These are phyloP conservation scores for Bassia scoparia DNA, from an alignment of 148 eudicot species.

Conservation along the genomic window DNA sequence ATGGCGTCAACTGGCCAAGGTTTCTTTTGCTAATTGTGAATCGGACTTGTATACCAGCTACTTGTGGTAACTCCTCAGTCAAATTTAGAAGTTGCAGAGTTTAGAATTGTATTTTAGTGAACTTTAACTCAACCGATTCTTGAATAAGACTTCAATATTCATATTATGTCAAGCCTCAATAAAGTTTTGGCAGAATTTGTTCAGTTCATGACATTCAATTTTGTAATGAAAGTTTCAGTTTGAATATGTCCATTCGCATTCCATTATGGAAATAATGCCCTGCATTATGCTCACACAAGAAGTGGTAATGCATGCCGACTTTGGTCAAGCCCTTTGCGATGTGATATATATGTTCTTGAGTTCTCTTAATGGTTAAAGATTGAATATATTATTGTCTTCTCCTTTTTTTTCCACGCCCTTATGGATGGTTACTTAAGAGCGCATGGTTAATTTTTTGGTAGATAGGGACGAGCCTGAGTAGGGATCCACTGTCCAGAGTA, in stretches of 20 bases:
- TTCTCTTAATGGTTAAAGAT: too few species aligned
- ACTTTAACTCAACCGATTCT: neutral
- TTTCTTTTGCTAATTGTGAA: conserved; percentile 40
- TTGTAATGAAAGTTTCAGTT: neutral
- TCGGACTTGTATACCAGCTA: conserved; percentile 33
- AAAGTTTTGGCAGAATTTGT: neutral
- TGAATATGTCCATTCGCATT: neutral
- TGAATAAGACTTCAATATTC: neutral
- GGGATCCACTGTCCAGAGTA: too few species aligned
- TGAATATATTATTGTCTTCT: too few species aligned
- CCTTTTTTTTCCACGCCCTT: too few species aligned
- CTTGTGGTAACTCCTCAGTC: conserved; percentile 21
- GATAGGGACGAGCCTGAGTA: too few species aligned
- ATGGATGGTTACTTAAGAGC: too few species aligned
- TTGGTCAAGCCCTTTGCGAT: neutral
- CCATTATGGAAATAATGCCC: neutral
- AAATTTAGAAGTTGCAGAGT: conserved; percentile 4
- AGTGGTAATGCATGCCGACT: neutral
- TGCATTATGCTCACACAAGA: too few species aligned
- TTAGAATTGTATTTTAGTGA: neutral
- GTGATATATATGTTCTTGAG: neutral
- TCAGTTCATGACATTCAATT: neutral
- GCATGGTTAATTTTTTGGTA: too few species aligned
- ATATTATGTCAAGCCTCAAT: neutral
- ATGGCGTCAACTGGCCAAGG: conserved; percentile 36